A percentile compares a stretch with the other conserved stretches of the same genome.
Conservation (phyloP, 257 asterid genomes). For the Forsythia suspensa region DNA sequence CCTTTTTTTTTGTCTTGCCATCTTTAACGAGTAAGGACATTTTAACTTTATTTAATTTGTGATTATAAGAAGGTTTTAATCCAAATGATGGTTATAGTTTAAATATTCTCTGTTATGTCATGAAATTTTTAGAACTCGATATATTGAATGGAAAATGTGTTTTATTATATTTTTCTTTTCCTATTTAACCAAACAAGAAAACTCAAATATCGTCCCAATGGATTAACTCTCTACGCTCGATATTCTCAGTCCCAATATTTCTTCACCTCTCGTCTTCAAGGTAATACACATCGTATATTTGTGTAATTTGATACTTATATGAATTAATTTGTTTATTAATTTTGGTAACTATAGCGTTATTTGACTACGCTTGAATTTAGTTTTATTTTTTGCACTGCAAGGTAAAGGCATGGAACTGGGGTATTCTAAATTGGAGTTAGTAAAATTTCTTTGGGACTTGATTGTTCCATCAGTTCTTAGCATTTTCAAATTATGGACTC, state of each 20-base stretch:
- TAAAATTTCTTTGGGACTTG: not conserved
- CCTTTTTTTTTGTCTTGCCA: no score
- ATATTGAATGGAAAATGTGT: not conserved
- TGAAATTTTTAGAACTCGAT: not conserved
- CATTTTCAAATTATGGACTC: not conserved
- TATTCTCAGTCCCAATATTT: constrained; percentile 77
- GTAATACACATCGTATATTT: constrained; percentile 23
- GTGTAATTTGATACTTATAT: not conserved
- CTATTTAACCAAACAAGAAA: no score
- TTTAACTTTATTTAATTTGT: not conserved
- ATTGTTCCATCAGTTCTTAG: not conserved
- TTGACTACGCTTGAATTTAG: not conserved
- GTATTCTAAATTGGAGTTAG: not conserved
- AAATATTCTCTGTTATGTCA: not conserved
- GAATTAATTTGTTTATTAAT: not conserved
- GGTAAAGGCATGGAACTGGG: not conserved
- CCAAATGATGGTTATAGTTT: no score
- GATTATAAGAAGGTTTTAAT: not conserved
- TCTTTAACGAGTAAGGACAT: constrained; percentile 63
- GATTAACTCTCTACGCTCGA: constrained; percentile 48
- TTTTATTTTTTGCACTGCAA: not conserved
- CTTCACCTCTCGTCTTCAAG: constrained; percentile 84
- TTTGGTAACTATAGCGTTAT: not conserved
- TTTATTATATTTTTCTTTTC: no score
- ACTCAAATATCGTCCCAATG: constrained; percentile 27